Evolutionary conservation across 2,329 filamentous ascomycete species (phyloP).

Genomic region (Gyromitra esculenta): DNA sequence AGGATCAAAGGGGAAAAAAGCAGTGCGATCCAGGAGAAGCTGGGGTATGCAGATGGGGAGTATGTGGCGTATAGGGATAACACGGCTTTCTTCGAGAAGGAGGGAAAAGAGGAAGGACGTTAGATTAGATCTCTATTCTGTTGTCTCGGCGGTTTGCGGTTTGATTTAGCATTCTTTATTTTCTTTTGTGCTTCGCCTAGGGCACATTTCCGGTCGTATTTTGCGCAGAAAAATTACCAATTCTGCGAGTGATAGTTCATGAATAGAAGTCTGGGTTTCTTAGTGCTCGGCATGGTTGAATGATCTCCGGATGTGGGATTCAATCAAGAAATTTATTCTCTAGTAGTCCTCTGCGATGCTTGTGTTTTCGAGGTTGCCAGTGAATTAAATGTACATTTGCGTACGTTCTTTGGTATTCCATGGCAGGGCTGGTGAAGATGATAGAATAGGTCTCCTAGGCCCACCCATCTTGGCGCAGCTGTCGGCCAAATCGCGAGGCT

Average conservation of each 20-base stretch:
- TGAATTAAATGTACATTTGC: neutral
- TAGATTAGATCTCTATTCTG: neutral
- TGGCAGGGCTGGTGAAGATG: neutral
- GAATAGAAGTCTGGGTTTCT: neutral
- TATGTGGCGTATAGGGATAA: constrained; percentile 77
- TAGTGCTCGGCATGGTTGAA: neutral
- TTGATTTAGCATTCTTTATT: neutral
- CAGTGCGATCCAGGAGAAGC: constrained; percentile 77
- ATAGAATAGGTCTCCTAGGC: neutral
- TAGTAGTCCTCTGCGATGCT: neutral
- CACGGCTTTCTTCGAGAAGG: constrained; percentile 56
- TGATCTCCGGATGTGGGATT: neutral
- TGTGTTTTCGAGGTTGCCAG: too few species aligned
- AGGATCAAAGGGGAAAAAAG: constrained; percentile 87
- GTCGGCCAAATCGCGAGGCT: neutral
- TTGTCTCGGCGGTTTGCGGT: neutral
- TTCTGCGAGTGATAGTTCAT: constrained; percentile 29
- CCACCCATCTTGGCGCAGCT: neutral
- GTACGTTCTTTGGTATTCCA: neutral
- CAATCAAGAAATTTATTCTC: neutral
- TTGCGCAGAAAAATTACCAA: neutral
- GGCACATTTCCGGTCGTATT: constrained; percentile 23
- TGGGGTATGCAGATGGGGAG: constrained; percentile 91
- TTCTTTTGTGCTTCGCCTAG: constrained; percentile 4
- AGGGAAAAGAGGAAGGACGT: constrained; percentile 17